Conservation (phyloP, 2,329 filamentous ascomycete species). For the Colletotrichum abscissum region DNA sequence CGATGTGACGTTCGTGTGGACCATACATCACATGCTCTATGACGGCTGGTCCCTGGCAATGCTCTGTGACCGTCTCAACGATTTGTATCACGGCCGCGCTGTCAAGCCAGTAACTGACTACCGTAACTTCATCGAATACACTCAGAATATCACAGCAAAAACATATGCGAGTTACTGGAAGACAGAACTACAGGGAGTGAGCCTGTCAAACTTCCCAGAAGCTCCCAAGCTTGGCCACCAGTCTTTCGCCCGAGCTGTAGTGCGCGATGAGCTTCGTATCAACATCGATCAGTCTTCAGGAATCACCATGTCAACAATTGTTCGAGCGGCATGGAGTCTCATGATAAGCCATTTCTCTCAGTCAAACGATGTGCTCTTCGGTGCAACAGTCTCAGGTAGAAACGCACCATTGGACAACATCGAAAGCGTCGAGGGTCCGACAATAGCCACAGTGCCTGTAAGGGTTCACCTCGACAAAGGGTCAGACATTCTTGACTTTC, state of each 20-base stretch:
- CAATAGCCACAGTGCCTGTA: slow-evolving; percentile 45
- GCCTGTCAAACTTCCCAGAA: neutral
- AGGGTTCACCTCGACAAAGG: slow-evolving; percentile 34
- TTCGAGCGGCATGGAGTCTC: slow-evolving; percentile 45
- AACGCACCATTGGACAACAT: slow-evolving; percentile 41
- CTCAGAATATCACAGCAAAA: neutral
- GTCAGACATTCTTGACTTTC: slow-evolving; percentile 6
- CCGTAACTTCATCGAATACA: slow-evolving; percentile 17
- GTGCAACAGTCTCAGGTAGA: slow-evolving; percentile 43
- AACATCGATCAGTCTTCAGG: neutral
- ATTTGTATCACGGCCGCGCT: neutral
- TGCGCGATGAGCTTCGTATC: slow-evolving; percentile 4
- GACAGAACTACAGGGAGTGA: neutral
- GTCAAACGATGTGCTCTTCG: slow-evolving; percentile 42
- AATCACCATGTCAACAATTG: slow-evolving; percentile 35
- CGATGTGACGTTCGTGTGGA: slow-evolving; percentile 36
- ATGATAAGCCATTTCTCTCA: slow-evolving; percentile 50
- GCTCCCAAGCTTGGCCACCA: neutral
- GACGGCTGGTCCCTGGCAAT: slow-evolving; percentile 26
- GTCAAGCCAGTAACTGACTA: slow-evolving; percentile 6
- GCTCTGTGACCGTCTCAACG: slow-evolving; percentile 12
- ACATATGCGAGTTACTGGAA: neutral
- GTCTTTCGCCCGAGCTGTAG: slow-evolving; percentile 11
- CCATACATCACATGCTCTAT: slow-evolving; percentile 34
- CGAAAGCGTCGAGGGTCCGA: slow-evolving; percentile 42